Evolutionary conservation across 2,329 filamentous ascomycete genomes (phyloP).

Genomic region (Verticillium alfalfae): DNA sequence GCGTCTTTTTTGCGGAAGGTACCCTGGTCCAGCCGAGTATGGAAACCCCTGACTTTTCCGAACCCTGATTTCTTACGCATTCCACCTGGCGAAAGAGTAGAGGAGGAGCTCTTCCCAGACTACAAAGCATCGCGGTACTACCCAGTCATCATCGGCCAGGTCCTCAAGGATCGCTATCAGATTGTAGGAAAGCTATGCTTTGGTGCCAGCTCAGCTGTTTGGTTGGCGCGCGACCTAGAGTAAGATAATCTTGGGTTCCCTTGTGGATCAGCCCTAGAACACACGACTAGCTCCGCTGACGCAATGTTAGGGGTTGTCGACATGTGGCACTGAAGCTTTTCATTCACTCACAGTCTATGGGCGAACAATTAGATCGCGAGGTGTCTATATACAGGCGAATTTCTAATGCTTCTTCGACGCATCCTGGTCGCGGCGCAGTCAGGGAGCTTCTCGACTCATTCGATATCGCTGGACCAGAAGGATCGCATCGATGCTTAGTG

Average conservation of each 20-base stretch:
- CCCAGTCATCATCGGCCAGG: constrained; percentile 15
- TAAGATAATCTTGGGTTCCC: constrained; percentile 4
- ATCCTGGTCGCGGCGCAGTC: constrained; percentile 23
- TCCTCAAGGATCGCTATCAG: constrained; percentile 22
- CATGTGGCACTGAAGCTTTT: constrained; percentile 29
- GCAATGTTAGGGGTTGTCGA: constrained; percentile 12
- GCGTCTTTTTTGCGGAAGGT: constrained; percentile 5
- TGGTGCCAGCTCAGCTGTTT: constrained; percentile 34
- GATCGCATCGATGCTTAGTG: constrained; percentile 27
- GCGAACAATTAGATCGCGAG: constrained; percentile 23
- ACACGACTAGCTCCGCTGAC: background rate
- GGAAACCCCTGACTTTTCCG: constrained; percentile 11
- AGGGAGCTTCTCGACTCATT: constrained; percentile 30
- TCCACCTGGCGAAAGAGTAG: background rate
- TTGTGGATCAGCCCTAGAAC: background rate
- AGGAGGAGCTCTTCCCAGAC: constrained; percentile 15
- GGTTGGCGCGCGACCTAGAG: constrained; percentile 27
- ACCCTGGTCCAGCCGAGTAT: constrained; percentile 3
- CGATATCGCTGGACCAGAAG: constrained; percentile 25
- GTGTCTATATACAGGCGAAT: constrained; percentile 36
- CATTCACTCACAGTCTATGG: constrained; percentile 15
- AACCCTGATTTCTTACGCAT: constrained; percentile 9
- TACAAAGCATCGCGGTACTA: constrained; percentile 17
- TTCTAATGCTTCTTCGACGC: constrained; percentile 14
- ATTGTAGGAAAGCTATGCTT: constrained; percentile 34